Conservation (phyloP, 2,329 filamentous ascomycete species). For the Aspergillus arachidicola region DNA sequence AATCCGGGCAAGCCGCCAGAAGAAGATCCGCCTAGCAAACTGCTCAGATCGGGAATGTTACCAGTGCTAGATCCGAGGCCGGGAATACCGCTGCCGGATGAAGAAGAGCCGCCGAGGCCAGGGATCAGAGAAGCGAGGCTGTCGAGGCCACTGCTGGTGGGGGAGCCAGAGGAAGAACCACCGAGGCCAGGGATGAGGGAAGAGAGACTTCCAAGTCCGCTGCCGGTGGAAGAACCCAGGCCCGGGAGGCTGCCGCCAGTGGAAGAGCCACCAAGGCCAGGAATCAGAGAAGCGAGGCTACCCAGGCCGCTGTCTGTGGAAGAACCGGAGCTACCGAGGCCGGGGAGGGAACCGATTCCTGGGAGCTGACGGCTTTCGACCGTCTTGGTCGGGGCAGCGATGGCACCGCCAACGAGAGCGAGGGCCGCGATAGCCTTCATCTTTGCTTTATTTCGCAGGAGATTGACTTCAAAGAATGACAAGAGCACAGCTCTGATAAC, state of each 20-base stretch:
- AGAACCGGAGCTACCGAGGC: conserved; percentile 2
- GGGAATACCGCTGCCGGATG: conserved; percentile 3
- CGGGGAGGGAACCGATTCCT: conserved; percentile 12
- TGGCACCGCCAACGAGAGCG: conserved; percentile 23
- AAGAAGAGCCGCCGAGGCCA: neutral
- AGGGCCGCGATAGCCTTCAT: conserved; percentile 30
- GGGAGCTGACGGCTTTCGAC: conserved; percentile 25
- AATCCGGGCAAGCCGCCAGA: conserved; percentile 5
- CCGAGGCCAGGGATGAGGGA: neutral
- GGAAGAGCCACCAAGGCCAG: neutral
- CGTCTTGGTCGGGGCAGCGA: conserved; percentile 29
- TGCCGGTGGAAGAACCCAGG: conserved; percentile 8
- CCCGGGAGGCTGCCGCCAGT: conserved; percentile 5
- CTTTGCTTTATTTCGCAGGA: neutral
- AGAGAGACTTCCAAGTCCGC: conserved; percentile 5
- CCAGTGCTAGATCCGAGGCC: conserved; percentile 2
- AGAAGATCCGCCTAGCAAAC: neutral
- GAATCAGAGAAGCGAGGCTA: neutral
- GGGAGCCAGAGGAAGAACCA: neutral
- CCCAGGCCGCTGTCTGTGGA: conserved; percentile 11
- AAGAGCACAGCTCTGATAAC: conserved; percentile 4
- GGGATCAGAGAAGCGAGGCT: neutral
- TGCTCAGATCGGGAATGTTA: neutral
- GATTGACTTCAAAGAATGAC: conserved; percentile 9
- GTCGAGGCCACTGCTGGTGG: conserved; percentile 9